Evolutionary conservation across 1,284 basidiomycete genomes (phyloP).

Genomic region (Rhodotorula sp.): DNA sequence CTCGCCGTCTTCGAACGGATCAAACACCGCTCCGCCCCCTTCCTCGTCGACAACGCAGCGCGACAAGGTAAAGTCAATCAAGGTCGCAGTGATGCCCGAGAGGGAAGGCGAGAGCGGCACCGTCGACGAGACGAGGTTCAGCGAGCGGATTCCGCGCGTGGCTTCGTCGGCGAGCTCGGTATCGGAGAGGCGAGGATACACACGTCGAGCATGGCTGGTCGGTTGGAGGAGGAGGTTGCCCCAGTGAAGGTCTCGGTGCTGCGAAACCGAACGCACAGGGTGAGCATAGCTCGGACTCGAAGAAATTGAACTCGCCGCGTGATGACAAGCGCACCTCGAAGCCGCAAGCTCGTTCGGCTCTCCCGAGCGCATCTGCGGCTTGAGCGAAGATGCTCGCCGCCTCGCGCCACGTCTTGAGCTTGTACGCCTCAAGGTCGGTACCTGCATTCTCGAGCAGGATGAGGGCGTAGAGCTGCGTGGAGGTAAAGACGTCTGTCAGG

Average conservation of each 20-base stretch:
- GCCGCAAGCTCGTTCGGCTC: constrained; percentile 70
- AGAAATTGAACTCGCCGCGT: background rate
- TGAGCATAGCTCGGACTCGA: background rate
- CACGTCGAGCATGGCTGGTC: background rate
- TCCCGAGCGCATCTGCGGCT: constrained; percentile 68
- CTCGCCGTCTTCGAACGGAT: constrained; percentile 47
- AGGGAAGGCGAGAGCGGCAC: constrained; percentile 2
- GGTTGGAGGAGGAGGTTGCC: constrained; percentile 88
- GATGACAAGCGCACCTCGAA: constrained; percentile 75
- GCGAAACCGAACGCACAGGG: constrained; percentile 4
- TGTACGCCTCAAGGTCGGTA: constrained; percentile 77
- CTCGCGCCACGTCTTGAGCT: constrained; percentile 66
- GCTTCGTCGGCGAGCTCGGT: background rate
- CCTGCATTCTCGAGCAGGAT: constrained; percentile 87
- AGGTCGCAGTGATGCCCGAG: constrained; percentile 64
- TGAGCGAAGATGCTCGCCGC: constrained; percentile 90
- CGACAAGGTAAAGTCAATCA: constrained; percentile 93
- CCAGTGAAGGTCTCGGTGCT: constrained; percentile 97
- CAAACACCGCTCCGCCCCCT: constrained; percentile 36
- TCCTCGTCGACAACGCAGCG: constrained; percentile 54
- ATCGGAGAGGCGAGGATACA: constrained; percentile 26
- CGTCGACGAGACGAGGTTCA: background rate
- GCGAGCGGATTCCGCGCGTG: background rate
- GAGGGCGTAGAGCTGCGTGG: constrained; percentile 78
- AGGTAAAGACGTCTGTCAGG: constrained; percentile 63